Evolutionary conservation across 1,139 yeast species (phyloP), one percentile per base, ranked within the genome.

Genomic region (Hansenula sp.): DNA sequence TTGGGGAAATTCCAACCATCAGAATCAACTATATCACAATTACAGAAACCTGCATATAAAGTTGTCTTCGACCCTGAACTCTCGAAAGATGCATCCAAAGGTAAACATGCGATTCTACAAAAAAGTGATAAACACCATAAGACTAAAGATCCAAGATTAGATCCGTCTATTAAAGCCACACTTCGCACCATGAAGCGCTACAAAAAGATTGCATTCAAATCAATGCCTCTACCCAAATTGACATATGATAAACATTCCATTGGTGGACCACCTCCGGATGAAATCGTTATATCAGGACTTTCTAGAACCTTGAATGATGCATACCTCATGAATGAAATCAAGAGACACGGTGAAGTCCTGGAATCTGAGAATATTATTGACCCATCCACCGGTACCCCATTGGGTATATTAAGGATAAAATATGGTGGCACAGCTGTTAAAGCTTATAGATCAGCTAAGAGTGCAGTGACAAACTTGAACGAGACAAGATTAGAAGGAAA

Each of bases 351-450:
- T 3, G 76, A 74, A 12, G 61, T 82, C 3, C 63, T 68, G 6
- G 80, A 77, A 36, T 68, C 86, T 44, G 79, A 78, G 49, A 72
- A 81, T 47, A 69, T 83, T 18, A 77, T 76, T 49, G 95, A 91
- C 58, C 89, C 94, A 1, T 71, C 72, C 17, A 81, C 86, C 42
- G 96, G 91, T 3, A 86, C 84, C 19, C 93, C 96, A 0, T 64
- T 90, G 41, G 95, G 96, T 4, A 69, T 89, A 30, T 86, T 85
- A 38, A 68, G 80, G 18, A 71, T 89, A 44, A 71, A 74, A 45
- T 90, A 77, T 63, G 79, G 74, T 45, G 91, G 91, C 3, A 68
- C 70, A 18, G 57, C 71, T 3, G 84, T 78, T 40, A 67, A 68
- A 45, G 77, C 93, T 1, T 79, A 79, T 56, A 65, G 57, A 36